Evolutionary conservation across 2,329 filamentous ascomycete genomes (phyloP).

Genomic region (Simplicillium aogashimaense): DNA sequence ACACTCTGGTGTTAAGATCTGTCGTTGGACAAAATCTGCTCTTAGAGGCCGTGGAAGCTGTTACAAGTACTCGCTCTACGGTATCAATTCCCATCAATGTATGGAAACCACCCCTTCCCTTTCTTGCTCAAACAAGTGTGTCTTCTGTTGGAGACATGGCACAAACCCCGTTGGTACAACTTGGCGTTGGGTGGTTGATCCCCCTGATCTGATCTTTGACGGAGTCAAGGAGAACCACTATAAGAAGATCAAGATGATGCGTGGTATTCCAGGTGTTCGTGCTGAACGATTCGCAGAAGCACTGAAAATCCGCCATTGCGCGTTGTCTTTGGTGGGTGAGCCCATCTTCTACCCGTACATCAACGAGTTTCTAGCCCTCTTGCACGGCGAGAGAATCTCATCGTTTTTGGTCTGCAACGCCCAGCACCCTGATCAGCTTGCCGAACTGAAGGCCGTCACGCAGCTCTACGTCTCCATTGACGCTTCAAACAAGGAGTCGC

Average conservation of each 20-base stretch:
- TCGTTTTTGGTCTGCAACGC: slow-evolving; percentile 96
- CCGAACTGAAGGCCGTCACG: slow-evolving; percentile 72
- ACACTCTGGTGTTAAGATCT: slow-evolving; percentile 95
- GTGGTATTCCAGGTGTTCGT: slow-evolving; percentile 83
- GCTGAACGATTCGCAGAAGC: slow-evolving; percentile 89
- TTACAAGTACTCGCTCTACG: slow-evolving; percentile 97
- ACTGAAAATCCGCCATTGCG: slow-evolving; percentile 88
- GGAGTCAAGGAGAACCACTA: slow-evolving; percentile 90
- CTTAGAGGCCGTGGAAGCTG: slow-evolving; percentile 87
- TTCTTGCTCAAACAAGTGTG: slow-evolving; percentile 95
- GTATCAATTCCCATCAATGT: slow-evolving; percentile 90
- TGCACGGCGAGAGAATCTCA: slow-evolving; percentile 80
- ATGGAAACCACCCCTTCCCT: slow-evolving; percentile 97
- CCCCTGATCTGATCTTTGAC: slow-evolving; percentile 78
- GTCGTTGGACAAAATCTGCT: slow-evolving; percentile 96
- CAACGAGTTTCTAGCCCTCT: slow-evolving; percentile 77
- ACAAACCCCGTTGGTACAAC: slow-evolving; percentile 95
- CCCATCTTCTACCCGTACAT: slow-evolving; percentile 99
- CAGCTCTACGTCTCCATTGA: slow-evolving; percentile 97
- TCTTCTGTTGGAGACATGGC: slow-evolving; percentile 97
- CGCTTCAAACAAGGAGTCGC: slow-evolving; percentile 77
- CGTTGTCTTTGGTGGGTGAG: slow-evolving; percentile 84
- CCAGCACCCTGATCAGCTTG: slow-evolving; percentile 87
- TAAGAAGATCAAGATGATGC: slow-evolving; percentile 95
- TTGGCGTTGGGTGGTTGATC: slow-evolving; percentile 93